phyloP scores from a whole-genome alignment of 345 rosid species.

The Pistacia atlantica region DNA sequence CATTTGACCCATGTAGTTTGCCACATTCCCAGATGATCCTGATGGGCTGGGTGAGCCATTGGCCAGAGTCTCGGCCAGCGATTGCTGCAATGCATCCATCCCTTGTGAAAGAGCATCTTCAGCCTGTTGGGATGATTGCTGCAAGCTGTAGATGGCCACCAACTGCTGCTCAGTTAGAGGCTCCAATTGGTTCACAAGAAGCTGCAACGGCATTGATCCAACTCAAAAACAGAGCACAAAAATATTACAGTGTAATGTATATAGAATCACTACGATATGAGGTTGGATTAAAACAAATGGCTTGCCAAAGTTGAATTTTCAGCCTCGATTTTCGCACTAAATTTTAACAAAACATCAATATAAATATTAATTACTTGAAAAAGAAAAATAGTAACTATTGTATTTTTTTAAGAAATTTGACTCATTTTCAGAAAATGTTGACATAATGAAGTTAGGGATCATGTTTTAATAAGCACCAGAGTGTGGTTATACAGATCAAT shows the following conservation, averaged over 20 bases:
- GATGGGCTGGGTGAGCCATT: constrained; percentile 65
- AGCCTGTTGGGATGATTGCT: constrained; percentile 89
- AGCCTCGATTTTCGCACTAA: not conserved
- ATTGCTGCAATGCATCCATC: constrained; percentile 90
- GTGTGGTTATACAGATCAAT: not conserved
- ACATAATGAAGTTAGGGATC: not conserved
- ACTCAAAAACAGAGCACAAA: constrained; percentile 8
- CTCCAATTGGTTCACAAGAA: constrained; percentile 82
- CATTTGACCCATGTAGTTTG: constrained; percentile 99
- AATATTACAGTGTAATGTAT: not conserved
- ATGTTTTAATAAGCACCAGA: not conserved
- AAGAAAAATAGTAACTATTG: not conserved
- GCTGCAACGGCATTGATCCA: constrained; percentile 46
- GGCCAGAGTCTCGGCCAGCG: constrained; percentile 83
- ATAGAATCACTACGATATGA: not conserved
- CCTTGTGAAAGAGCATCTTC: constrained; percentile 96
- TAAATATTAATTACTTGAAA: not conserved
- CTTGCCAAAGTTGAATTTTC: not conserved
- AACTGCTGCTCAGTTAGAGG: constrained; percentile 89
- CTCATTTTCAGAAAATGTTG: not conserved
- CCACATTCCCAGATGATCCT: constrained; percentile 76
- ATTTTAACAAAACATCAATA: not conserved
- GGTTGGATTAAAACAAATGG: constrained; percentile 3
- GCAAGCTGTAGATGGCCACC: constrained; percentile 64
- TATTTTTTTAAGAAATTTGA: not conserved